Evolutionary conservation across 352 stramenopile species (phyloP), one percentile per base, ranked within the genome.

Genomic region (Nothophytophthora sp.): DNA sequence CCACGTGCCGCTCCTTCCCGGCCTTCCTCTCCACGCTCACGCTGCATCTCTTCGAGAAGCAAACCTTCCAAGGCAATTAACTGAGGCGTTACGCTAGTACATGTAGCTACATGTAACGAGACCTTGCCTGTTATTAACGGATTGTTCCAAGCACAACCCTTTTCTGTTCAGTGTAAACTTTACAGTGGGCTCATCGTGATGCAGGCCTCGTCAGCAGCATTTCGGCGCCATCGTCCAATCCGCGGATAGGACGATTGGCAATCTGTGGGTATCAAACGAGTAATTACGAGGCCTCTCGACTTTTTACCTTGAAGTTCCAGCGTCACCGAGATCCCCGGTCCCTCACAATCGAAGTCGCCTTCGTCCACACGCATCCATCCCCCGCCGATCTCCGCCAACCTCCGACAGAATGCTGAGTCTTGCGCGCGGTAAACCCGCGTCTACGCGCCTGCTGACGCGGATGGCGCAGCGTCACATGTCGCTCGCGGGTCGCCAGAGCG

Each of bases 21-120:
- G 87, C 86, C 11, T 97, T 97, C 61, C 60, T 97, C 50, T 81
- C 81, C 22, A 92, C 74, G n/a, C 64, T 97, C 16, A 95, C 87
- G 28, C 65, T 96, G 37, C 72, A 92, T 65, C 66, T 96, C 18
- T 97, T 97, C 46, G 87, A 96, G 65, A 92, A 92, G 55, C 81
- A 95, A 56, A 97, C 89, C 0, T 96, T 96, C 52, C 84, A 94
- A 44, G 79, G 82, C 39, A 76, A 76, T 58, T 85, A 71, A 57
- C 13, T 12, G 11, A 12, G 27, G 7, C 27, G 27, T 32, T 6
- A 32, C n/a, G n/a, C n/a, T n/a, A 7, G 5, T 15, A n/a, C 12
- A 15, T 2, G 15, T 18, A 24, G 3, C 23, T 42, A 19, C 12
- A 41, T 42, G 25, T 29, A 42, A 22, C 20, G 12, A n/a, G 12